Evolutionary conservation across 2,329 filamentous ascomycete genomes (phyloP).

Genomic region (Aspergillus flavus): DNA sequence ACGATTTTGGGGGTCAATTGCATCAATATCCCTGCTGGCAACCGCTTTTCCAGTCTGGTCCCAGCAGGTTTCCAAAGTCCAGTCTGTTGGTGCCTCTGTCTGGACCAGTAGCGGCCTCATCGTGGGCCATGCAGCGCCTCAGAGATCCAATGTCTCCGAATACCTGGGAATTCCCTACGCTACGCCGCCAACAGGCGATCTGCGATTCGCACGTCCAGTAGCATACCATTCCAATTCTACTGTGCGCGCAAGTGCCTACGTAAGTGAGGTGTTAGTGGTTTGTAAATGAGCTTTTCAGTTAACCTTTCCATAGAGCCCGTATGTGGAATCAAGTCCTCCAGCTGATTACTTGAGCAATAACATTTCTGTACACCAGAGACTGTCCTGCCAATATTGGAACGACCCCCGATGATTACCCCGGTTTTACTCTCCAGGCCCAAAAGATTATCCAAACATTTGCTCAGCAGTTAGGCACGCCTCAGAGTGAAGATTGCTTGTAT

Average conservation of each 20-base stretch:
- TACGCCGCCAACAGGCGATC: conserved; percentile 26
- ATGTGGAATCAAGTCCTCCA: neutral
- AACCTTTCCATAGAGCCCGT: conserved; percentile 17
- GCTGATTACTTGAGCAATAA: neutral
- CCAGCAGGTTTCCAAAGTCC: neutral
- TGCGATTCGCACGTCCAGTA: conserved; percentile 31
- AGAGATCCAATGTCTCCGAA: conserved; percentile 22
- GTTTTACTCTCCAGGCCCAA: conserved; percentile 23
- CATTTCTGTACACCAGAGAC: conserved; percentile 16
- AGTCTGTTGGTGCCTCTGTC: conserved; percentile 12
- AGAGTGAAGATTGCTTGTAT: conserved; percentile 40
- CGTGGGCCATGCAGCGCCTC: conserved; percentile 22
- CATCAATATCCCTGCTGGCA: neutral
- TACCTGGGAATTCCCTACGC: conserved; percentile 35
- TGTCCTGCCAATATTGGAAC: conserved; percentile 25
- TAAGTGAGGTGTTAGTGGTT: neutral
- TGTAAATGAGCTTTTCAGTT: neutral
- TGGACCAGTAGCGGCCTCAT: conserved; percentile 28
- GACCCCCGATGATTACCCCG: conserved; percentile 22
- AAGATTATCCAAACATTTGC: conserved; percentile 26
- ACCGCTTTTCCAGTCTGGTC: neutral
- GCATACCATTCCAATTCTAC: conserved; percentile 15
- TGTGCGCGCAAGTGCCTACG: conserved; percentile 15
- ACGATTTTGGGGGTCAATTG: neutral
- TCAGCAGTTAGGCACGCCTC: conserved; percentile 25